Conservation (phyloP, 306 rosid genomes). For the Senna siamea region DNA sequence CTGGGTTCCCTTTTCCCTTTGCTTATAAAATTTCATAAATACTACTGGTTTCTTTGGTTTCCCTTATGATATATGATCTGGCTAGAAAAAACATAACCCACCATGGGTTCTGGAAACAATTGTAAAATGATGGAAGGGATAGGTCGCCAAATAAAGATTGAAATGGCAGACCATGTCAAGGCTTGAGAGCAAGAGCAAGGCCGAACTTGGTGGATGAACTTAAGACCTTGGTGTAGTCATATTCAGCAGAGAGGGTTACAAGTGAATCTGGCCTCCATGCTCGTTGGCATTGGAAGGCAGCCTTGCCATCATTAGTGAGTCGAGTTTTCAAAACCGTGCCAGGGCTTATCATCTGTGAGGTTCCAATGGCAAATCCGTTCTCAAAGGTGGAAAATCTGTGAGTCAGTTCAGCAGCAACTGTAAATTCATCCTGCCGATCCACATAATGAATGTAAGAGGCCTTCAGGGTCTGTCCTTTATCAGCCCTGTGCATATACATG, state of each 20-base stretch:
- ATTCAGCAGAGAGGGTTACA: conserved; percentile 78
- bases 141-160: conserved; percentile 16
- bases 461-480: conserved; percentile 75
- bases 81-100: conserved; percentile 43
- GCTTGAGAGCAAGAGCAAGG: conserved; percentile 84
- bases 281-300: conserved; percentile 73
- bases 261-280: conserved; percentile 95
- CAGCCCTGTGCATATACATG: conserved; percentile 63
- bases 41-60: conserved; percentile 41
- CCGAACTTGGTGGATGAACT: conserved; percentile 73
- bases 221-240: conserved; percentile 63
- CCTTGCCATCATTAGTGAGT: conserved; percentile 74
- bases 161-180: conserved; percentile 51
- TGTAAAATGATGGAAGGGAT: conserved; percentile 36
- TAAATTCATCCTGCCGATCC: conserved; percentile 58
- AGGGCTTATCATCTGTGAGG: conserved; percentile 67
- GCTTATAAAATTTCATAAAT: conserved; percentile 46
- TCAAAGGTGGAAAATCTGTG: conserved; percentile 67
- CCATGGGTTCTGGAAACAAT: conserved; percentile 39
- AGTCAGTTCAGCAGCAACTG: conserved; percentile 82
- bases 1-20: conserved; percentile 55
- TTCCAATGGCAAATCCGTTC: conserved; percentile 80
- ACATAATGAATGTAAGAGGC: conserved; percentile 84
- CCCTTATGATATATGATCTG: conserved; percentile 46
- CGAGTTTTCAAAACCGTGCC: conserved; percentile 68